Evolutionary conservation across 495 filamentous ascomycete genomes (phyloP).

Genomic region (Stereocaulon alpinum): DNA sequence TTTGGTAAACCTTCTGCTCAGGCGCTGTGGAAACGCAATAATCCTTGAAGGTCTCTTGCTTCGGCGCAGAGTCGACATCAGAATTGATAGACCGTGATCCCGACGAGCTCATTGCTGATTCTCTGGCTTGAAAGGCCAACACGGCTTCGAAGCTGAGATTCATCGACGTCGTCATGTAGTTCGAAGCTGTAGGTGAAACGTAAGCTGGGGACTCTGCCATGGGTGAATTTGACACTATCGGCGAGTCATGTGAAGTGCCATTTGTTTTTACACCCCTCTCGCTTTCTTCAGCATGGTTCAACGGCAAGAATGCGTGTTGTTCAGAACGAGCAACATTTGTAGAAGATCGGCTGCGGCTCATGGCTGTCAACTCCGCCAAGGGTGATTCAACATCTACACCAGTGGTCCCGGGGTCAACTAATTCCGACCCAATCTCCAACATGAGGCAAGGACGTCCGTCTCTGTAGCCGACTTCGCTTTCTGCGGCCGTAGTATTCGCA

Average conservation of each 20-base stretch:
- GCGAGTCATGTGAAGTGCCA: not conserved
- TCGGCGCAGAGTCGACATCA: not conserved
- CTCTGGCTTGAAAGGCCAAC: not conserved
- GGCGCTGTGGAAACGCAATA: too few species aligned
- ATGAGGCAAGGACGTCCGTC: not conserved
- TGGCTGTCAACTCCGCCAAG: not conserved
- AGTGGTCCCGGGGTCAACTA: not conserved
- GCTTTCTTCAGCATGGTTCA: not conserved
- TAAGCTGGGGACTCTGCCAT: not conserved
- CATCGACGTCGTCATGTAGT: not conserved
- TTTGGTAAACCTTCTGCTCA: not conserved
- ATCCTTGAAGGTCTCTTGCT: not conserved
- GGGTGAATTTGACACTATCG: not conserved
- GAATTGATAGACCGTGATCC: not conserved
- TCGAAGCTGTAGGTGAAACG: not conserved
- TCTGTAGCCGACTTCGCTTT: not conserved
- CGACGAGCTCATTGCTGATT: not conserved
- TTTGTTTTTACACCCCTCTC: not conserved
- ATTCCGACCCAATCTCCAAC: not conserved
- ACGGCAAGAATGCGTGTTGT: too few species aligned
- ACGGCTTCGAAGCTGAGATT: not conserved
- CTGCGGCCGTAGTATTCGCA: not conserved
- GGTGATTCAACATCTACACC: not conserved
- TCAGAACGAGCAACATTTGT: constrained; percentile 6
- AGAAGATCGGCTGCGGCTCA: not conserved